Conservation (phyloP, 345 rosid genomes). For the Barbarea vulgaris region DNA sequence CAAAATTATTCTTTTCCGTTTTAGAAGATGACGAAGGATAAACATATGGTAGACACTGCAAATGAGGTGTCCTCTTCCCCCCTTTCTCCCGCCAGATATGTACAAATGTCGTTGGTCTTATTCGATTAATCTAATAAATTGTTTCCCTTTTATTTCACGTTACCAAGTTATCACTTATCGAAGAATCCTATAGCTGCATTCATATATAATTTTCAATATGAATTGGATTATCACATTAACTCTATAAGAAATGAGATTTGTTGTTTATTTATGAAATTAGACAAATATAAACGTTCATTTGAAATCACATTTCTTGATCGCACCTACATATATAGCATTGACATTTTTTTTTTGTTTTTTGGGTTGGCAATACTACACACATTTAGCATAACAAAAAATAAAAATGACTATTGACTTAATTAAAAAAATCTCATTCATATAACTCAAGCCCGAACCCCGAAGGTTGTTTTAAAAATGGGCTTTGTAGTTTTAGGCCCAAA, state of each 20-base stretch:
- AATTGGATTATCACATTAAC: too few species aligned
- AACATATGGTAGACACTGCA: not conserved
- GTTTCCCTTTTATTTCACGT: not conserved
- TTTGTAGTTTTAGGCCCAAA: constrained; percentile 3
- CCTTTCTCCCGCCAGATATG: not conserved
- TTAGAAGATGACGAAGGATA: too few species aligned
- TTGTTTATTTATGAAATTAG: too few species aligned
- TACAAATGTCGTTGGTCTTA: not conserved
- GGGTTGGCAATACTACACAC: not conserved
- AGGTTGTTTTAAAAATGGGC: constrained; percentile 7
- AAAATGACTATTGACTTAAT: not conserved
- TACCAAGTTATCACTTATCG: not conserved
- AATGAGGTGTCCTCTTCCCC: not conserved
- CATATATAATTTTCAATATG: not conserved
- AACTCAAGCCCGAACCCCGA: not conserved
- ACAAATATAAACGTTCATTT: not conserved
- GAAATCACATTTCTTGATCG: not conserved
- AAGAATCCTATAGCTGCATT: not conserved
- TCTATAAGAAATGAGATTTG: too few species aligned
- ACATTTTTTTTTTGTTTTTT: too few species aligned
- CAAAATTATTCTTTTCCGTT: not conserved
- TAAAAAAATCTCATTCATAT: not conserved
- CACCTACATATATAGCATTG: too few species aligned
- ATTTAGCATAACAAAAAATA: not conserved
- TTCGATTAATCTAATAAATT: not conserved